These are phyloP conservation scores for Pichia nakasei DNA, from an alignment of 805 yeast species.

Conservation along the genomic window DNA sequence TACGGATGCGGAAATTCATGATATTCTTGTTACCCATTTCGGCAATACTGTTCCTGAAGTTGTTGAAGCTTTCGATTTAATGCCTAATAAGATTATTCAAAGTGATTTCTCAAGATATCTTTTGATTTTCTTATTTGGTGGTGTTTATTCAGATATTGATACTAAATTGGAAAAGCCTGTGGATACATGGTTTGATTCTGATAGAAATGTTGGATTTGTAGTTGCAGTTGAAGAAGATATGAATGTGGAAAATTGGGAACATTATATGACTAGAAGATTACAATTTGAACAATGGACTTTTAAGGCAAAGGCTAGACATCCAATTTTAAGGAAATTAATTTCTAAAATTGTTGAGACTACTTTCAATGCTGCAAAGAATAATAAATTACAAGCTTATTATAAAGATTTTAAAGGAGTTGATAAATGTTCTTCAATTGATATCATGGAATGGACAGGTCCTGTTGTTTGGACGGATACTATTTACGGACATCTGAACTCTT, in stretches of 20 bases:
- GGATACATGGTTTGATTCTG: constrained; percentile 53
- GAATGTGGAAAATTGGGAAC: constrained; percentile 45
- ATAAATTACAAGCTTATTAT: constrained; percentile 28
- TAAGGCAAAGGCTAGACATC: constrained; percentile 55
- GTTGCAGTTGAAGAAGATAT: constrained; percentile 48
- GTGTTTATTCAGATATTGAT: constrained; percentile 55
- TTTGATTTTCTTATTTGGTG: constrained; percentile 46
- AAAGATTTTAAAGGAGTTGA: constrained; percentile 31
- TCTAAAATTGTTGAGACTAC: constrained; percentile 45
- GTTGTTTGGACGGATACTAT: constrained; percentile 73
- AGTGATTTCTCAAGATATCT: constrained; percentile 53
- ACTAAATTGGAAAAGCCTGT: constrained; percentile 48
- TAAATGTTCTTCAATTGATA: constrained; percentile 34
- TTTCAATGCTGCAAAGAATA: constrained; percentile 30
- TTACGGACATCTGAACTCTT: constrained; percentile 50
- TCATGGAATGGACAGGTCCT: constrained; percentile 72
- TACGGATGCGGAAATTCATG: constrained; percentile 27
- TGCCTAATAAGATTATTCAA: constrained; percentile 45
- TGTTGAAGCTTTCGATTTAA: constrained; percentile 40
- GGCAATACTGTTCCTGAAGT: constrained; percentile 39
- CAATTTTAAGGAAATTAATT: constrained; percentile 45
- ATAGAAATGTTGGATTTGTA: constrained; percentile 43
- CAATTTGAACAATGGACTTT: constrained; percentile 58
- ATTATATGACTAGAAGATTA: constrained; percentile 41
- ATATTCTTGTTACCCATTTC: constrained; percentile 20